Base-by-base conservation (phyloP, 441 rosid genomes). In the Daphne laureola region DNA sequence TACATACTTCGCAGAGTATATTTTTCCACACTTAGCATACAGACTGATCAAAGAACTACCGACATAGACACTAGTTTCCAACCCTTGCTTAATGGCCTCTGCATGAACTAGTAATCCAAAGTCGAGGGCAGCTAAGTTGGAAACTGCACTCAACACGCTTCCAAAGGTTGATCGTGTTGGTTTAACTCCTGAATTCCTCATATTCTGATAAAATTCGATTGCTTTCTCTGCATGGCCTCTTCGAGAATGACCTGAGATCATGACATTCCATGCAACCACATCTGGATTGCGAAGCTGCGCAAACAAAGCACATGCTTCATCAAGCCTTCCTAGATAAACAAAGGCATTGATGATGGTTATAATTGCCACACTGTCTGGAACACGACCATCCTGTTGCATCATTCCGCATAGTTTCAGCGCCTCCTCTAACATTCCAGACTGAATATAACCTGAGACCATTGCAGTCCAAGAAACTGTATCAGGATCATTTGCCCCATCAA, bases 401-500 rank as follows among this genome's bases (percentile, higher is more conserved):
- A 58, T 62, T 31, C 83, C 69, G 66, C 80, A 83, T 38, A 91
- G 66, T 31, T 58, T 52, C 25, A 84, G 61, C 1, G 96, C 98
- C 51, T 80, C 86, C 70, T 75, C 81, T 16, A 83, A 87, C 51
- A 80, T 68, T 60, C 82, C 83, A 57, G 61, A 81, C 63, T 77
- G 77, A 62, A 80, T 73, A 71, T 85, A 91, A 17, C 96, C 98
- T 16, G 92, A 73, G 49, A 86, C 68, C 83, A 91, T 68, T 7
- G 96, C 79, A 9, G 98, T 87, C 96, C 95, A 83, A 53, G 87
- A 80, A 78, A 91, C 86, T 0, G 78, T 75, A 73, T 88, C 95
- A 58, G 78, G 76, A 44, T 71, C 66, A 45, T 67, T 45, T 21
- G 82, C 67, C 63, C 67, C 76, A 71, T 86, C 87, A 63, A 88